Evolutionary conservation across 495 filamentous ascomycete genomes (phyloP).

Genomic region (Aspergillus homomorphus): DNA sequence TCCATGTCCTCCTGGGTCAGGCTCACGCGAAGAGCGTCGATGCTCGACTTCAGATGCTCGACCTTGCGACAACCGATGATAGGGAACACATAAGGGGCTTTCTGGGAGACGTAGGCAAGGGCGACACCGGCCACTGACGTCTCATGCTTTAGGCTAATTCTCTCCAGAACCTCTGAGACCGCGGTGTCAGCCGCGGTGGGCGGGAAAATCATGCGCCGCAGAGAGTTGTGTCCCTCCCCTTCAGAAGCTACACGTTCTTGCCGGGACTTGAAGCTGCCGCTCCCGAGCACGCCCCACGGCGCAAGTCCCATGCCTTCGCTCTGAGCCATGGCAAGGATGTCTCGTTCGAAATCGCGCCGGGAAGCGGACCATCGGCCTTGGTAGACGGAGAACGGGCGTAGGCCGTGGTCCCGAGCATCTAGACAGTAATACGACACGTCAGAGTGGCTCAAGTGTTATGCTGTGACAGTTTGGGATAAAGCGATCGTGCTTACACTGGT

Average conservation of each 20-base stretch:
- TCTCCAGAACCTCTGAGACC: slow-evolving; percentile 55
- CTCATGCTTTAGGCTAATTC: slow-evolving; percentile 52
- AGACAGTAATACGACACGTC: too few relatives aligned
- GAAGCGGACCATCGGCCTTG: slow-evolving; percentile 63
- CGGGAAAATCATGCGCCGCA: slow-evolving; percentile 30
- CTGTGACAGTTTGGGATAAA: too few relatives aligned
- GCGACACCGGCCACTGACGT: slow-evolving; percentile 43
- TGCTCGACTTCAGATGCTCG: slow-evolving; percentile 62
- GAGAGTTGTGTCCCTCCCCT: slow-evolving; percentile 27
- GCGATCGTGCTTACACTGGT: too few relatives aligned
- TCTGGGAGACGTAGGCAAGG: slow-evolving; percentile 53
- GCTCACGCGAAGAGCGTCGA: slow-evolving; percentile 22
- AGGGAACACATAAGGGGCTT: slow-evolving; percentile 67
- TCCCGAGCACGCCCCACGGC: slow-evolving; percentile 62
- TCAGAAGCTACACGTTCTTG: slow-evolving; percentile 17
- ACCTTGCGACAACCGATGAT: slow-evolving; percentile 67
- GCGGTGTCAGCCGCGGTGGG: slow-evolving; percentile 44
- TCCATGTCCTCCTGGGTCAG: slow-evolving; percentile 8
- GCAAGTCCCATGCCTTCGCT: slow-evolving; percentile 68
- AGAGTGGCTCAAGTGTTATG: too few relatives aligned
- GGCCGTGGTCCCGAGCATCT: slow-evolving; percentile 62
- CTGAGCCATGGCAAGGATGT: slow-evolving; percentile 64
- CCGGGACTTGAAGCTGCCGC: slow-evolving; percentile 58
- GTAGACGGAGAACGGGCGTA: slow-evolving; percentile 64
- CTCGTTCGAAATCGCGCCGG: slow-evolving; percentile 64